Conservation (phyloP, 1,139 yeast species). For the Taiozyma onychis region DNA sequence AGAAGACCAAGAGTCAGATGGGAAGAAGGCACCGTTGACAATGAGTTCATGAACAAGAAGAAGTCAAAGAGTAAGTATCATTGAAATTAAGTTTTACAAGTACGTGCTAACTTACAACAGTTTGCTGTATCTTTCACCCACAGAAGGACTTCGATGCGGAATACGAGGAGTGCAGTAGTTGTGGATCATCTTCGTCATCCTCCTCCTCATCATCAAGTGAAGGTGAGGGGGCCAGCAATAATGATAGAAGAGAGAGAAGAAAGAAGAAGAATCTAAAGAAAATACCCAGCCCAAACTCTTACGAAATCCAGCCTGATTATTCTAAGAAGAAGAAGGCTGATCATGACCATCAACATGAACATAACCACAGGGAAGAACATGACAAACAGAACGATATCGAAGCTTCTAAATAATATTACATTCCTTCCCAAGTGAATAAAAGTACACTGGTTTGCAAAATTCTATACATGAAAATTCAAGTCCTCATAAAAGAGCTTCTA, state of each 20-base stretch:
- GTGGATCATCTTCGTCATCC: conserved; percentile 20
- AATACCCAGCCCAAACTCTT: conserved; percentile 56
- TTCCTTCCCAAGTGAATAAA: conserved; percentile 3
- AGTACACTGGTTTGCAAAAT: neutral
- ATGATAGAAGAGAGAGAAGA: conserved; percentile 27
- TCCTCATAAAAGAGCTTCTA: conserved; percentile 46
- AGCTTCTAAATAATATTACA: neutral
- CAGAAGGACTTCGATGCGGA: conserved; percentile 61
- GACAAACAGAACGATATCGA: neutral
- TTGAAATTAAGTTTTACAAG: neutral
- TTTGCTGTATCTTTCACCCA: conserved; percentile 95
- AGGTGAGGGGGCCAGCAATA: conserved; percentile 24
- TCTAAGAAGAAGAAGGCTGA: conserved; percentile 16
- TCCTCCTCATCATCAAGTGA: conserved; percentile 21
- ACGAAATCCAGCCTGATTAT: conserved; percentile 68
- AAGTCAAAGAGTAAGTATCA: conserved; percentile 62
- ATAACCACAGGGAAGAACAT: conserved; percentile 3
- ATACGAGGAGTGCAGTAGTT: conserved; percentile 38
- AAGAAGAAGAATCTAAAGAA: conserved; percentile 22
- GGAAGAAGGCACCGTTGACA: conserved; percentile 83
- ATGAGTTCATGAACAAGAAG: conserved; percentile 81
- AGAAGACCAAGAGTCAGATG: conserved; percentile 58
- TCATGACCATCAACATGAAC: conserved; percentile 9
- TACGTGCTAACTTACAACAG: conserved; percentile 17
- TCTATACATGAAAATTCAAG: neutral